Evolutionary conservation across 176 grass and related monocot genomes (phyloP), one percentile per base, ranked within the genome.

Genomic region (Eragrostis nindensis): DNA sequence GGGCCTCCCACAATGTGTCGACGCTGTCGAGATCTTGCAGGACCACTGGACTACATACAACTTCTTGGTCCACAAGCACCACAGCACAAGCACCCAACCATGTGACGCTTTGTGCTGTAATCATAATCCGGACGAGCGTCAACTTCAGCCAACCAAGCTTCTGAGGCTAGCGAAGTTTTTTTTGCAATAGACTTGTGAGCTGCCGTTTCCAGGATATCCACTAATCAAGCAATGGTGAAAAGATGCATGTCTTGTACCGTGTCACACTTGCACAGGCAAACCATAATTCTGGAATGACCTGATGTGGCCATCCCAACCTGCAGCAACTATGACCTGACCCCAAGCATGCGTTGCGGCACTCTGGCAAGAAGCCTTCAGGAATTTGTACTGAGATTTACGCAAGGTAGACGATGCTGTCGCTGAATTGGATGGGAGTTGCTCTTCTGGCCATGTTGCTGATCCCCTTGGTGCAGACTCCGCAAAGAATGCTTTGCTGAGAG

Each of bases 221-320:
- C 56, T 6, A 56, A 82, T 62, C 56, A 66, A 73, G 76, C 71
- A 73, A 72, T 36, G 64, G 57, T 21, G 41, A 80, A 66, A 74
- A 56, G 43, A 80, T 38, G 49, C 42, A 78, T 68, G 73, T 60
- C 65, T 77, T 72, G 66, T 57, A 83, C 45, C 46, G 72, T 49
- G 70, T 97, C 80, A 95, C 56, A 91, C 77, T 68, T 91, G 84
- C 75, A 89, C 66, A 1, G 96, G 90, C 70, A 99, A 83, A 18
- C 96, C 96, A 62, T 89, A 99, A 83, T 99, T 99, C 92, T 93
- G 92, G 83, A 93, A 95, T 19, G 92, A 91, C 45, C 86, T 99
- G 79, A 99, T 93, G 81, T 91, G 69, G 18, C 96, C 96, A 84
- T 93, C 96, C 88, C 76, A 87, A 60, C 92, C 91, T 25, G 92